Percentiles rank a stretch among this genome's conserved stretches.
phyloP scores from a whole-genome alignment of 352 stramenopile genomes.

The Globisporangium viniferum region DNA sequence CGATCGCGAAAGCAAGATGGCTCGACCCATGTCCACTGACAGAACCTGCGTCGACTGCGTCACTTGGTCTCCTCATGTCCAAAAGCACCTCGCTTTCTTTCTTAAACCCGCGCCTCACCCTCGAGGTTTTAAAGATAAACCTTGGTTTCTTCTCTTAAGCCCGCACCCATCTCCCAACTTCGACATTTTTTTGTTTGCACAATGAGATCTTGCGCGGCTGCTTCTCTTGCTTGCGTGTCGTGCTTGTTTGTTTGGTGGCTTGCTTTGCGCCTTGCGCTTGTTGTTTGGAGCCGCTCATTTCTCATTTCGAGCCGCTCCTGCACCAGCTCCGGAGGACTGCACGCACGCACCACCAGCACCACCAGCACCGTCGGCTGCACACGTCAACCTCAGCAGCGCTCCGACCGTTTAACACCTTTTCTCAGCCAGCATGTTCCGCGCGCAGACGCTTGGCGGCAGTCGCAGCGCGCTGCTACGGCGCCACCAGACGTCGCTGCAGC shows the following conservation, averaged over 20 bases:
- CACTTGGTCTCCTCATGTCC: neutral
- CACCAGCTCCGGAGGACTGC: neutral
- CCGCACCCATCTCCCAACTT: neutral
- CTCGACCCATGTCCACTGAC: neutral
- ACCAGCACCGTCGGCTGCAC: neutral
- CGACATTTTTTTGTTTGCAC: slow-evolving; percentile 8
- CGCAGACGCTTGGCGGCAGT: slow-evolving; percentile 25
- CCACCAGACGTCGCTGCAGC: slow-evolving; percentile 10
- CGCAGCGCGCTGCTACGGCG: slow-evolving; percentile 17
- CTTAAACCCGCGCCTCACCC: neutral
- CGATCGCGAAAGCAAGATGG: neutral
- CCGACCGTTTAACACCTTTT: neutral
- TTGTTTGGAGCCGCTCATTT: slow-evolving; percentile 4
- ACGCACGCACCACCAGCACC: neutral
- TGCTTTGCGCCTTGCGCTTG: neutral
- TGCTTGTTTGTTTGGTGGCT: neutral
- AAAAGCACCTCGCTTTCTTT: neutral
- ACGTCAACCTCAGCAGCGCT: neutral
- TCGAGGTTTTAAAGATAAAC: neutral
- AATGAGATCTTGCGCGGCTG: slow-evolving; percentile 12
- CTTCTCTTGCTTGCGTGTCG: neutral
- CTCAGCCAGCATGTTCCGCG: slow-evolving; percentile 32
- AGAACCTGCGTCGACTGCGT: slow-evolving; percentile 3
- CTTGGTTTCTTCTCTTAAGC: neutral
- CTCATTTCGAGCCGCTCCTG: slow-evolving; percentile 5